Evolutionary conservation across 257 asterid genomes (phyloP).

Genomic region (Knoxia roxburghii): DNA sequence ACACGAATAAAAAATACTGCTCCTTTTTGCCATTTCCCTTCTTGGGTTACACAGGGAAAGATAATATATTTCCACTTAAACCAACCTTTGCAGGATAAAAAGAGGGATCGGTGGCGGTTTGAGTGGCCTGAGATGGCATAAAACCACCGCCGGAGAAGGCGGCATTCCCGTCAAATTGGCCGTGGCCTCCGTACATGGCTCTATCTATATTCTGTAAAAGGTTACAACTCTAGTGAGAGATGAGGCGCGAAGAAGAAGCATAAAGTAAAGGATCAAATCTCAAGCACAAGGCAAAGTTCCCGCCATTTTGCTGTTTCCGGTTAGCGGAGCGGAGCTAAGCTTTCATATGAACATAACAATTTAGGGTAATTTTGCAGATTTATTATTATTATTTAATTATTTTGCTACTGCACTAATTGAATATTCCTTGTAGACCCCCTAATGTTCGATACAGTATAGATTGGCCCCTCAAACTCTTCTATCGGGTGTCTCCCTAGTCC

Average conservation of each 20-base stretch:
- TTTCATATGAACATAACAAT: background rate
- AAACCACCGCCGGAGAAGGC: slow-evolving; percentile 98
- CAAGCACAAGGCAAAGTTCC: slow-evolving; percentile 1
- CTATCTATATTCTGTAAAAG: background rate
- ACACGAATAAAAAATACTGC: background rate
- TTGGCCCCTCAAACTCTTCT: background rate
- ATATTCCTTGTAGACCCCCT: background rate
- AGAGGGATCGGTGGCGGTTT: slow-evolving; percentile 48
- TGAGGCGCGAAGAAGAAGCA: background rate
- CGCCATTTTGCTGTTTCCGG: slow-evolving; percentile 26
- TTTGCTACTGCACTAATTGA: background rate
- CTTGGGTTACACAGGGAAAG: background rate
- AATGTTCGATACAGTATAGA: background rate
- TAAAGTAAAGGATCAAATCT: background rate
- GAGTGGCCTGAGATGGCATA: slow-evolving; percentile 96
- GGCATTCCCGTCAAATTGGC: slow-evolving; percentile 76
- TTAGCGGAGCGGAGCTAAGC: no score
- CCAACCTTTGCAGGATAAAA: slow-evolving; percentile 65
- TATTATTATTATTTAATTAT: no score
- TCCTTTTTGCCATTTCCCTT: background rate
- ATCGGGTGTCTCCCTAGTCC: no score
- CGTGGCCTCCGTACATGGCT: slow-evolving; percentile 53
- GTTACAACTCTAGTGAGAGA: background rate
- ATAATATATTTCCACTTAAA: background rate
- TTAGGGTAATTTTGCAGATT: background rate